Evolutionary conservation across 176 grass and related monocot species (phyloP).

Genomic region (Avena insularis): DNA sequence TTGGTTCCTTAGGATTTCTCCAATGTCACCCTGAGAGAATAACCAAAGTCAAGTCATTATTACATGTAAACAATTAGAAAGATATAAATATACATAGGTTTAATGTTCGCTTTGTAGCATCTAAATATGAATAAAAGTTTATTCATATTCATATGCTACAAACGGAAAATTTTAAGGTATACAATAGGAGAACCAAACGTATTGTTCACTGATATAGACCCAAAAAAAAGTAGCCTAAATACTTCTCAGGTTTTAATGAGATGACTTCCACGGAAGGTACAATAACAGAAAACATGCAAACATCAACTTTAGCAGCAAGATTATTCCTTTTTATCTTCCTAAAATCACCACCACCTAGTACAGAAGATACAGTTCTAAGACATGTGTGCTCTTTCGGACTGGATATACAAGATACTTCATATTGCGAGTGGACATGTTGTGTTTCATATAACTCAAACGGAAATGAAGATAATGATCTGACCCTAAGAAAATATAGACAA

Average conservation of each 20-base stretch:
- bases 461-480: too few species aligned
- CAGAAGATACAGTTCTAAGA: constrained; percentile 24
- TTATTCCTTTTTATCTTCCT: constrained; percentile 14
- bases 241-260: constrained; percentile 67
- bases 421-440: constrained; percentile 65
- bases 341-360: constrained; percentile 35
- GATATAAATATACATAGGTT: too few species aligned
- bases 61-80: too few species aligned
- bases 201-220: constrained; percentile 77
- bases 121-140: too few species aligned
- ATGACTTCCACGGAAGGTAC: constrained; percentile 92
- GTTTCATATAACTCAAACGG: constrained; percentile 59
- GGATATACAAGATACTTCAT: constrained; percentile 95
- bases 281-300: constrained; percentile 72
- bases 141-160: constrained; percentile 70
- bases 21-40: too few species aligned
- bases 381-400: constrained; percentile 4
- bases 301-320: constrained; percentile 48
- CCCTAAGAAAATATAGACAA: too few species aligned
- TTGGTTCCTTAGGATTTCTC: too few species aligned
- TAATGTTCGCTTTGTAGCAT: too few species aligned
- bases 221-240: constrained; percentile 61
- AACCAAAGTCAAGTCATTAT: too few species aligned
- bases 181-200: constrained; percentile 80
- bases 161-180: constrained; percentile 89